Percentiles rank a stretch among this genome's conserved stretches.
phyloP scores from a whole-genome alignment of 768 basidiomycete genomes.

The Tubosaeta brunneosetosa region DNA sequence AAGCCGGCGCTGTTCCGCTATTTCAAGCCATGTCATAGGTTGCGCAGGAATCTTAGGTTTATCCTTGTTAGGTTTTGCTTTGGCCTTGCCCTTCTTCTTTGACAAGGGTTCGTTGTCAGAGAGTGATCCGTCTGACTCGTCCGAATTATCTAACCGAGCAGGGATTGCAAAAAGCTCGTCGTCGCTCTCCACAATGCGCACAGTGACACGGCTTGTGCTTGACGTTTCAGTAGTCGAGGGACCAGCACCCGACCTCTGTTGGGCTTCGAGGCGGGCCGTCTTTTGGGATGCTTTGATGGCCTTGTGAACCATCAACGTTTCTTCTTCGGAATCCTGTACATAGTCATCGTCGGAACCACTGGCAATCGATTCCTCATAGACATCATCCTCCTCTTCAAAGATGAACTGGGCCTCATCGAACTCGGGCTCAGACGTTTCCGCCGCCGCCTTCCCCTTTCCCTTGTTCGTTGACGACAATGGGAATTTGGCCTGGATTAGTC shows the following conservation, averaged over 20 bases:
- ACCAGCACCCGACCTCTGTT: slow-evolving; percentile 30
- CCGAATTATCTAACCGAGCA: neutral
- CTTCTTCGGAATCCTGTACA: slow-evolving; percentile 34
- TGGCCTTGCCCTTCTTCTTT: slow-evolving; percentile 34
- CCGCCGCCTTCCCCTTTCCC: slow-evolving; percentile 26
- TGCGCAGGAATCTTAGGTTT: slow-evolving; percentile 5
- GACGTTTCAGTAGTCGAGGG: slow-evolving; percentile 33
- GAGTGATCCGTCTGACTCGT: slow-evolving; percentile 7
- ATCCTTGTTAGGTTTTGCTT: slow-evolving; percentile 22
- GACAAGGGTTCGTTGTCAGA: slow-evolving; percentile 10
- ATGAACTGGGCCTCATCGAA: slow-evolving; percentile 26
- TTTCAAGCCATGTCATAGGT: slow-evolving; percentile 7
- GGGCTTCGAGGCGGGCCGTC: slow-evolving; percentile 26
- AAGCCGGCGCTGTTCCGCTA: slow-evolving; percentile 8
- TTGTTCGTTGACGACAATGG: slow-evolving; percentile 7
- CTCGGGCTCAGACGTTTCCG: slow-evolving; percentile 24
- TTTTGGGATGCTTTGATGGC: slow-evolving; percentile 55
- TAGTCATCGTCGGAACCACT: slow-evolving; percentile 49
- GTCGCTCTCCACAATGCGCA: slow-evolving; percentile 5
- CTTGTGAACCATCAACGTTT: slow-evolving; percentile 47
- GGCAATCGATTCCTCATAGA: slow-evolving; percentile 47
- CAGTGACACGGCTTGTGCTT: slow-evolving; percentile 41
- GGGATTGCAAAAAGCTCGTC: slow-evolving; percentile 7
- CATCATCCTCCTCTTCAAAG: slow-evolving; percentile 37
- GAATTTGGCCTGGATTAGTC: slow-evolving; percentile 8